Percentiles rank a stretch among this genome's conserved stretches.
Evolutionary conservation across 2,329 filamentous ascomycete genomes (phyloP).

Genomic region (Amphichorda felina): DNA sequence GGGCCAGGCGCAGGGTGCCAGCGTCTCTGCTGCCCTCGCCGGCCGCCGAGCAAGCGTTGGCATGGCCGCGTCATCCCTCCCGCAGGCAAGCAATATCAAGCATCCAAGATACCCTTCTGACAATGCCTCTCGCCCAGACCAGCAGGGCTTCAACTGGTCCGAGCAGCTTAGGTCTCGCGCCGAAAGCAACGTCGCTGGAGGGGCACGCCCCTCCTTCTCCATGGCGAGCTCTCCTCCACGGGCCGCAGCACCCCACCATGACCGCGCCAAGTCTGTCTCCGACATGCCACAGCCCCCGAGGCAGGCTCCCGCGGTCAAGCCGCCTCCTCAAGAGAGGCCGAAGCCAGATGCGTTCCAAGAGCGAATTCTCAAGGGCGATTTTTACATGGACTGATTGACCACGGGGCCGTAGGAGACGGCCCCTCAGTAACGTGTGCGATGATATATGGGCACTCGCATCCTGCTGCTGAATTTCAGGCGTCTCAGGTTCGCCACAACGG

Average conservation of each 20-base stretch:
- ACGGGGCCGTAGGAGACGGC: neutral
- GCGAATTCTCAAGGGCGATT: slow-evolving; percentile 93
- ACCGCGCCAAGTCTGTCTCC: slow-evolving; percentile 58
- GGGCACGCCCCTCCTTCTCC: slow-evolving; percentile 45
- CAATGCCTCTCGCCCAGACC: slow-evolving; percentile 57
- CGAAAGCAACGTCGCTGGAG: slow-evolving; percentile 57
- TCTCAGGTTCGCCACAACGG: no score
- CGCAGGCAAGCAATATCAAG: slow-evolving; percentile 50
- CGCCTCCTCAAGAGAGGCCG: slow-evolving; percentile 34
- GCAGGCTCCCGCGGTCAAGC: slow-evolving; percentile 33
- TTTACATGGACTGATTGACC: slow-evolving; percentile 82
- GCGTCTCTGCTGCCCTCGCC: slow-evolving; percentile 19
- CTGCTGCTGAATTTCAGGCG: no score
- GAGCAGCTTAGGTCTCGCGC: slow-evolving; percentile 89
- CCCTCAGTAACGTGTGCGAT: no score
- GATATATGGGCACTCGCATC: no score
- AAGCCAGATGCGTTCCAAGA: slow-evolving; percentile 95
- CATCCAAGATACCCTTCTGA: slow-evolving; percentile 51
- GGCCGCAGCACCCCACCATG: slow-evolving; percentile 33
- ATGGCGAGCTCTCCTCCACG: slow-evolving; percentile 36
- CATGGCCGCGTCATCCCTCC: slow-evolving; percentile 17
- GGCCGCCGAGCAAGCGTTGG: slow-evolving; percentile 23
- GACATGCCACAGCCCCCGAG: slow-evolving; percentile 47
- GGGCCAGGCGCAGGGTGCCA: slow-evolving; percentile 13
- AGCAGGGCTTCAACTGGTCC: slow-evolving; percentile 86